A percentile compares a stretch with the other conserved stretches of the same genome.
Conservation (phyloP, 768 basidiomycete genomes). For the Auricularia sp. region DNA sequence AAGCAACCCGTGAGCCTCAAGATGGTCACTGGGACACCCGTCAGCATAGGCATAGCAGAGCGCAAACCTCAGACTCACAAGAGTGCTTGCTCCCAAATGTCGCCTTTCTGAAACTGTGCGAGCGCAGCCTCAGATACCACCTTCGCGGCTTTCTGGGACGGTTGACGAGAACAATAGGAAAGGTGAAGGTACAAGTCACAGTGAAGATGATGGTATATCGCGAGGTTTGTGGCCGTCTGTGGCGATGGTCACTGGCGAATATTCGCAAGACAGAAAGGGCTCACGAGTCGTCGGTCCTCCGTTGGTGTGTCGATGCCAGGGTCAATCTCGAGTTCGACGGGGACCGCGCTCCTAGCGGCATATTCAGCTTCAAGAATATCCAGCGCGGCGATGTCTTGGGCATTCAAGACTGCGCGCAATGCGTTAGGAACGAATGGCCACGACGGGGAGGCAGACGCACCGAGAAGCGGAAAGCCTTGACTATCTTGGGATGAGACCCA, state of each 20-base stretch:
- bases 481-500: neutral
- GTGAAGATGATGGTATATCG: slow-evolving; percentile 34
- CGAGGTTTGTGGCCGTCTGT: slow-evolving; percentile 34
- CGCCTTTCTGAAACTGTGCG: slow-evolving; percentile 34
- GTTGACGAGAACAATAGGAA: slow-evolving; percentile 22
- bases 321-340: neutral
- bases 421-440: neutral
- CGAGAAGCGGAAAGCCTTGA: neutral
- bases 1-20: slow-evolving; percentile 31
- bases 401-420: neutral
- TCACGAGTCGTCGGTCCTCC: neutral
- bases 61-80: slow-evolving; percentile 8
- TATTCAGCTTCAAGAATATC: neutral
- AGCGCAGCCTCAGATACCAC: slow-evolving; percentile 21
- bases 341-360: neutral
- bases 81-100: slow-evolving; percentile 36
- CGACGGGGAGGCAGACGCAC: too few relatives aligned
- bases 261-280: neutral
- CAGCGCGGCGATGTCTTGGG: neutral
- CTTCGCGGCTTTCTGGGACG: slow-evolving; percentile 1
- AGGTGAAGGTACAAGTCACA: slow-evolving; percentile 40
- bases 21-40: slow-evolving; percentile 17
- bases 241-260: neutral
- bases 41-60: neutral
- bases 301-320: neutral